Base-by-base conservation (phyloP, 1,284 basidiomycete genomes). In the Austroboletus rostrupii region DNA sequence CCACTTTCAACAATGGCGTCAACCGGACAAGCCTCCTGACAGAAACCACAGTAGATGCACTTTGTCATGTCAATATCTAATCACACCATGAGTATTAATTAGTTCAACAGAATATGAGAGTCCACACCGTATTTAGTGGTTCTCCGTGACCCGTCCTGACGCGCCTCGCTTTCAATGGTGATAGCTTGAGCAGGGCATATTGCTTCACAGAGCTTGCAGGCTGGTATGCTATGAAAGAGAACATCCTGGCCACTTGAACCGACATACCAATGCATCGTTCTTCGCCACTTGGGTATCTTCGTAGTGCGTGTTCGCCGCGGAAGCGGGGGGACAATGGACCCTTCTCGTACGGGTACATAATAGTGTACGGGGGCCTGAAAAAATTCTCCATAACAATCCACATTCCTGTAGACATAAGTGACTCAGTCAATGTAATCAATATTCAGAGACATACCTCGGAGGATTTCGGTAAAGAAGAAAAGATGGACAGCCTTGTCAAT, bases 151-250 rank as follows among this genome's bases (percentile, higher is more conserved):
- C 97, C 97, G 68, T 99, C 97, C 69, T 87, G 77, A 59, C 97
- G 87, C 48, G 95, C 86, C 73, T 99, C 97, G 57, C 91, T 94
- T 75, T 99, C 97, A 65, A 99, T 99, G 26, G 97, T 99, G 69
- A 99, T 99, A 17, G 97, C 97, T 72, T 98, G 97, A 23, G 97
- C 97, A 39, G 97, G 96, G 72, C 96, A 99, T 63, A 99, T 99
- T 41, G 97, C 96, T 72, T 99, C 97, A 68, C 97, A 99, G 23
- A 99, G 84, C 73, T 99, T 99, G 77, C 97, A 99, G 36, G 97
- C 95, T 95, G 57, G 14, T 32, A 35, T 21, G 43, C 14, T 50
- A 40, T 23, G 16, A 65, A 33, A 66, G 49, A 28, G 20, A 41
- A 20, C 10, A 31, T 41, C 35, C 33, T 52, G 21, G 32, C 20